Percentiles rank a stretch among this genome's conserved stretches.
Evolutionary conservation across 192 early-diverging fungal species (phyloP).

Genomic region (Powellomyces hirtus): DNA sequence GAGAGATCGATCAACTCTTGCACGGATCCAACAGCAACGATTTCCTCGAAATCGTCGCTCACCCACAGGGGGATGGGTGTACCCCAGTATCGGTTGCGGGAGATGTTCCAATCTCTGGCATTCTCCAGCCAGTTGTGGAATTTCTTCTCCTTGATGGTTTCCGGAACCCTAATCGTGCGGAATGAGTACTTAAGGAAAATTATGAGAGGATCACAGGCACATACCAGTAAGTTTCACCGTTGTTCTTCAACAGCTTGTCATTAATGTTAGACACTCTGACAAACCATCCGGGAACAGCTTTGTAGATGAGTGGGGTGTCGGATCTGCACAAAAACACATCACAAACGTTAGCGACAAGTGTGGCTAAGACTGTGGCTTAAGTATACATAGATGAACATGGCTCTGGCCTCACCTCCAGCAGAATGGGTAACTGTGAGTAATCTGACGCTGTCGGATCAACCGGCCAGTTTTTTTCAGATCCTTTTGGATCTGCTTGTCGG

Average conservation of each 20-base stretch:
- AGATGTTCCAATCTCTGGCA: slow-evolving; percentile 97
- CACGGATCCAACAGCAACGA: slow-evolving; percentile 89
- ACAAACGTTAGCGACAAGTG: no score
- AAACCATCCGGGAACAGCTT: slow-evolving; percentile 97
- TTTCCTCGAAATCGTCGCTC: slow-evolving; percentile 86
- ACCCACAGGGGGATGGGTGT: slow-evolving; percentile 99
- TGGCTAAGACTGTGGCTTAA: background rate
- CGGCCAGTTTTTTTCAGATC: slow-evolving; percentile 77
- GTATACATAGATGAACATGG: background rate
- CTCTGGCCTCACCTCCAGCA: slow-evolving; percentile 85
- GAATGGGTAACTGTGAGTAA: slow-evolving; percentile 94
- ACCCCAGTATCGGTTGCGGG: slow-evolving; percentile 98
- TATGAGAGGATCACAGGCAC: background rate
- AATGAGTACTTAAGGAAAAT: slow-evolving; percentile 2
- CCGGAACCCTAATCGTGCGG: slow-evolving; percentile 65
- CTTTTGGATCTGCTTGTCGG: slow-evolving; percentile 96
- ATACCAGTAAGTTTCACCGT: slow-evolving; percentile 82
- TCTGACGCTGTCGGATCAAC: slow-evolving; percentile 86
- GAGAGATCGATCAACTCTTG: slow-evolving; percentile 85
- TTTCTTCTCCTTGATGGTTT: slow-evolving; percentile 93
- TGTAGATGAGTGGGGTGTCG: slow-evolving; percentile 96
- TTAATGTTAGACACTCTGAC: slow-evolving; percentile 82
- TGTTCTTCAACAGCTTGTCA: slow-evolving; percentile 85
- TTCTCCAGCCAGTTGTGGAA: slow-evolving; percentile 97
- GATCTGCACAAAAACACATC: slow-evolving; percentile 51